Base-by-base conservation (phyloP, 1,284 basidiomycete species). In the Ceratobasidium sp. region DNA sequence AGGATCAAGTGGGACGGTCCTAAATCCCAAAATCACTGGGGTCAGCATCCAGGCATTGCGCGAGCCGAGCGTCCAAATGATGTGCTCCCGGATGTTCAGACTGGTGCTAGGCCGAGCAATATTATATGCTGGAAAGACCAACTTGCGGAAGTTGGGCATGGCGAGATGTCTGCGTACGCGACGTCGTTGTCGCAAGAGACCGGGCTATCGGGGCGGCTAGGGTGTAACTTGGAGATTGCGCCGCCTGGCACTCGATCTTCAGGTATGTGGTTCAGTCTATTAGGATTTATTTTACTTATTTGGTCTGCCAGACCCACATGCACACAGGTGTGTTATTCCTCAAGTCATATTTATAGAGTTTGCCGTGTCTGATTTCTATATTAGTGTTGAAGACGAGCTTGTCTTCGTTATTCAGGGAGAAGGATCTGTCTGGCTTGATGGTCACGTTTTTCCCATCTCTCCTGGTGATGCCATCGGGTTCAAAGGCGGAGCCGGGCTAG, bases 381-480 rank as follows among this genome's bases (percentile, higher is more conserved):
- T 10, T 65, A 81, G 81, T 30, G 73, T 80, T 7, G 81, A 81
- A 79, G 81, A 81, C 27, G 81, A 81, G 55, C 55, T 81, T 20
- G 79, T 81, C 14, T 81, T 79, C 55, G 62, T 81, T 30, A 69
- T 81, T 18, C 77, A 78, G 27, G 81, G 81, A 1, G 77, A 66
- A 30, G 81, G 79, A 2, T 38, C 77, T 2, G 77, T 81, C 2
- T 81, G 81, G 81, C 59, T 81, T 6, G 79, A 81, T 70, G 81
- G 81, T 12, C 38, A 81, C 74, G 77, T 79, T 0, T 62, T 77
- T 41, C 75, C 75, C 2, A 74, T 81, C n/a, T 75, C 79, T 38
- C 65, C 78, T 7, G 81, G 81, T 1, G 81, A 81, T 68, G 80
- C 79, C 12, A 65, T 81, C n/a, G 81, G 80, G 0, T 81, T 81